phyloP scores from a whole-genome alignment of 768 basidiomycete species.

The Mycena pura region DNA sequence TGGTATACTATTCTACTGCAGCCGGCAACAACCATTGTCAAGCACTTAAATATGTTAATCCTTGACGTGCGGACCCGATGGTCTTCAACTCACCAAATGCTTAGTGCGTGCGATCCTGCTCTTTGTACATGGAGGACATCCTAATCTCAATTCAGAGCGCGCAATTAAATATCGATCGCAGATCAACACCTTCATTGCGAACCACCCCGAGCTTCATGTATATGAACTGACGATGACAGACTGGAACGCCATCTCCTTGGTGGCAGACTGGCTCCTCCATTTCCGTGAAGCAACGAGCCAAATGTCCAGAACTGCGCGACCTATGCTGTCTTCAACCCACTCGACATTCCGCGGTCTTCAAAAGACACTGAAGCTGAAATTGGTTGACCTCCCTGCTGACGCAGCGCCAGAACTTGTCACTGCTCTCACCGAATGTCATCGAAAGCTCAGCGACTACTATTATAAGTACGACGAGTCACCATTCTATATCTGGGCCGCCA shows the following conservation, averaged over 20 bases:
- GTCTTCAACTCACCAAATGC: slow-evolving; percentile 26
- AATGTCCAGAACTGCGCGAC: slow-evolving; percentile 25
- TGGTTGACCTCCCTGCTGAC: neutral
- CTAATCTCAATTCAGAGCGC: neutral
- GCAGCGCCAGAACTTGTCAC: neutral
- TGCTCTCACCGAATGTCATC: slow-evolving; percentile 7
- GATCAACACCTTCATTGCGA: neutral
- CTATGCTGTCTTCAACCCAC: slow-evolving; percentile 21
- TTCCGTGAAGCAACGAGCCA: slow-evolving; percentile 17
- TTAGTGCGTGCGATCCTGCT: neutral
- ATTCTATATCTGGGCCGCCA: slow-evolving; percentile 22
- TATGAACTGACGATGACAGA: neutral
- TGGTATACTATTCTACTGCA: slow-evolving; percentile 12
- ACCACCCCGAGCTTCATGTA: neutral
- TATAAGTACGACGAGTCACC: slow-evolving; percentile 14
- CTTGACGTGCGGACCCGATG: slow-evolving; percentile 26
- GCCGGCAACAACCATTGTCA: neutral
- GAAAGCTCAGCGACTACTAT: slow-evolving; percentile 19
- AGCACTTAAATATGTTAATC: slow-evolving; percentile 16
- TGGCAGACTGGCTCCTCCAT: slow-evolving; percentile 6
- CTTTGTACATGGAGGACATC: neutral
- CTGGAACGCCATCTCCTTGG: slow-evolving; percentile 5
- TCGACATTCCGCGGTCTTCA: slow-evolving; percentile 14
- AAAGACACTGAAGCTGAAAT: neutral
- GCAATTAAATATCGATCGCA: neutral